Evolutionary conservation across 306 rosid genomes (phyloP).

Genomic region (Casuarina glauca): DNA sequence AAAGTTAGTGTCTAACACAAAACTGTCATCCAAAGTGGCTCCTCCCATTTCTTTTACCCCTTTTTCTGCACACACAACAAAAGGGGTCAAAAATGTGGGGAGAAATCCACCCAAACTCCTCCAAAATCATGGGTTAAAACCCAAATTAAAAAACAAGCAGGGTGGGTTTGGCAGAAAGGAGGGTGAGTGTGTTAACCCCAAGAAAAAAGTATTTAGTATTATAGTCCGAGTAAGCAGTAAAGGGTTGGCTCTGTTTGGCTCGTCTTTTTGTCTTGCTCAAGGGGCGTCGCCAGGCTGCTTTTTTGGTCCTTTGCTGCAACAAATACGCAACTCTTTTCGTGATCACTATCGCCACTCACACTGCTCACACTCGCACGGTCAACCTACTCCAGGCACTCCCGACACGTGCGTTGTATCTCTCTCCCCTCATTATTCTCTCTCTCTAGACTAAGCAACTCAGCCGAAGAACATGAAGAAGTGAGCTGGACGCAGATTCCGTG

Average conservation of each 20-base stretch:
- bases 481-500: conserved; percentile 81
- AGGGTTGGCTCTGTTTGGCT: background rate
- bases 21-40: too few relatives aligned
- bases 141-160: conserved; percentile 2
- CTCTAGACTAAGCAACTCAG: background rate
- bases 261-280: conserved; percentile 27
- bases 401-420: conserved; percentile 44
- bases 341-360: background rate
- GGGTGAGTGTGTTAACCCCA: background rate
- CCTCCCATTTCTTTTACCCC: too few relatives aligned
- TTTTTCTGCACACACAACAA: too few relatives aligned
- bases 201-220: background rate
- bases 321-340: background rate
- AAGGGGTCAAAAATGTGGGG: too few relatives aligned
- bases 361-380: conserved; percentile 21
- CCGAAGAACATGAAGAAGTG: conserved; percentile 28
- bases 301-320: background rate
- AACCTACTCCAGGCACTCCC: conserved; percentile 10
- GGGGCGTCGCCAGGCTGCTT: background rate
- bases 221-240: too few relatives aligned
- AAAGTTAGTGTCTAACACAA: too few relatives aligned
- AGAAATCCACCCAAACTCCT: too few relatives aligned
- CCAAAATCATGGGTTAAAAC: background rate
- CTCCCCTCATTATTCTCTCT: conserved; percentile 5
- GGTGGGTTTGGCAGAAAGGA: conserved; percentile 47